Percentiles rank a stretch among this genome's conserved stretches.
These are phyloP conservation scores for Blastomyces silverae DNA, from an alignment of 2,329 filamentous ascomycete genomes.

Conservation along the genomic window DNA sequence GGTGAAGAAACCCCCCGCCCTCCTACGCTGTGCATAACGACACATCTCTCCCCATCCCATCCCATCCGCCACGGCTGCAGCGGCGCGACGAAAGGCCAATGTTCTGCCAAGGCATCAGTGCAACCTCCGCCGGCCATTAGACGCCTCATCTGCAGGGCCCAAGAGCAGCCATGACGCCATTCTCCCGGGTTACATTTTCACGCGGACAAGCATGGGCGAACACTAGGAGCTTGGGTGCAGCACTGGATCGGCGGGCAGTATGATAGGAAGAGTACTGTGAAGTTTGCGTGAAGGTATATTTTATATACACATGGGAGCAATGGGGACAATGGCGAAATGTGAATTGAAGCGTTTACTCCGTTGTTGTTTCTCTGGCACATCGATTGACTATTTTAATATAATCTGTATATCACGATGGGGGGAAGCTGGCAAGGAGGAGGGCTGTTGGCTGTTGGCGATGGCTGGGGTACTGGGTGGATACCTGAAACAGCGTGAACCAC, in stretches of 20 bases:
- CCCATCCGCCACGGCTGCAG: neutral
- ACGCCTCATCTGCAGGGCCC: neutral
- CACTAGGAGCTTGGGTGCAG: neutral
- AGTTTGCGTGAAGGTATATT: too few species aligned
- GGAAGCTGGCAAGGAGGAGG: neutral
- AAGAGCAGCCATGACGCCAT: conserved; percentile 6
- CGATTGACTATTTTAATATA: too few species aligned
- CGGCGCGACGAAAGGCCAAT: neutral
- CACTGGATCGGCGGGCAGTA: neutral
- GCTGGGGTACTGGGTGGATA: conserved; percentile 10
- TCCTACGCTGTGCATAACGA: neutral
- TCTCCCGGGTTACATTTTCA: neutral
- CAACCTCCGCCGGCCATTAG: neutral
- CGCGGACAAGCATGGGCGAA: neutral
- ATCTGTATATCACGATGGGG: neutral
- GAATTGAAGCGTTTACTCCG: neutral
- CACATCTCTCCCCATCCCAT: neutral
- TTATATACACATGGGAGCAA: neutral
- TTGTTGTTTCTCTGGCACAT: too few species aligned
- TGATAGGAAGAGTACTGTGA: neutral
- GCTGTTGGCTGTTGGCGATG: neutral
- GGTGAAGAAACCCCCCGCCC: neutral
- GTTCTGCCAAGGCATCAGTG: neutral
- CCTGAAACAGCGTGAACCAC: neutral
- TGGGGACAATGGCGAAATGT: neutral